Conservation (phyloP, 345 rosid species). For the Ailanthus altissimus region DNA sequence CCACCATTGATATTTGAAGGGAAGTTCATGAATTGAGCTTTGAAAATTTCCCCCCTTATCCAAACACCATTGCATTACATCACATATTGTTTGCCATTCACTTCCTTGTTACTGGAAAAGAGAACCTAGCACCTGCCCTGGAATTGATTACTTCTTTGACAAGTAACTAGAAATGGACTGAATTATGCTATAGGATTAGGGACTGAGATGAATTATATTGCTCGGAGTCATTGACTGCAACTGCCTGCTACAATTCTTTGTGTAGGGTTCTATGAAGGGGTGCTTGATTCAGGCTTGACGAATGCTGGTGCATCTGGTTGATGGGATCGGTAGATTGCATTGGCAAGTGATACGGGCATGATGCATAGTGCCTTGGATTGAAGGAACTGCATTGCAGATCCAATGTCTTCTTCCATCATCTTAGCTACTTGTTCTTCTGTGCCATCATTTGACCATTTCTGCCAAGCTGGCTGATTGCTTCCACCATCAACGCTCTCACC, state of each 20-base stretch:
- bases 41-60: slow-evolving; percentile 22
- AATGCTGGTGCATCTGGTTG: slow-evolving; percentile 40
- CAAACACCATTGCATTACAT: slow-evolving; percentile 25
- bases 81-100: slow-evolving; percentile 23
- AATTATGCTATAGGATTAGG: not conserved
- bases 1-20: slow-evolving; percentile 28
- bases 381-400: slow-evolving; percentile 82
- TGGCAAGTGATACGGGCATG: slow-evolving; percentile 73
- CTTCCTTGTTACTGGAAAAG: slow-evolving; percentile 22
- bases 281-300: slow-evolving; percentile 54
- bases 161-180: slow-evolving; percentile 15
- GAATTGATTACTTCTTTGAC: slow-evolving; percentile 1
- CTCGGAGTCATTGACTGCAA: not conserved
- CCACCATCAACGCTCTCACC: slow-evolving; percentile 55
- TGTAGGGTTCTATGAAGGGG: slow-evolving; percentile 33
- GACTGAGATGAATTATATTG: not conserved
- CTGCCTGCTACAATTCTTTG: not conserved
- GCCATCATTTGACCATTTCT: slow-evolving; percentile 70
- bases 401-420: slow-evolving; percentile 80
- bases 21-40: slow-evolving; percentile 22
- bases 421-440: slow-evolving; percentile 71
- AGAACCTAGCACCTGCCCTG: slow-evolving; percentile 14
- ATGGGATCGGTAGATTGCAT: slow-evolving; percentile 54
- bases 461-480: slow-evolving; percentile 54
- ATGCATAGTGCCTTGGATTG: slow-evolving; percentile 80